phyloP scores from a whole-genome alignment of 495 filamentous ascomycete genomes.

The Neurospora hispaniola region DNA sequence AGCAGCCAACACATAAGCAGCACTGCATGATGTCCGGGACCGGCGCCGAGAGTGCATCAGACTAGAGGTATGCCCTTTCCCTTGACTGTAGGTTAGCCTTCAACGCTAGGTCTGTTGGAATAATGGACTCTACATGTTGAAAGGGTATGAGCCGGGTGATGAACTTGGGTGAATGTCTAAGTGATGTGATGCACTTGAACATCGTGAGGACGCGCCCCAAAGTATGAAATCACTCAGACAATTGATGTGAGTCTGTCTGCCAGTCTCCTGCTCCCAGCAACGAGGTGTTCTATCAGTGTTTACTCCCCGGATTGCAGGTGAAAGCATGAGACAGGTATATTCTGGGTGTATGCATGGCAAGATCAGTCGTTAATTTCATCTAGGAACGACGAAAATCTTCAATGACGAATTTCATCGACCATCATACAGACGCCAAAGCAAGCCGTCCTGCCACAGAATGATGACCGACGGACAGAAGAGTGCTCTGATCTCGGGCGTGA shows the following conservation, averaged over 20 bases:
- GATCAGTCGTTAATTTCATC: not conserved
- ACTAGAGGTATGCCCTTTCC: not conserved
- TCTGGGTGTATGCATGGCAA: not conserved
- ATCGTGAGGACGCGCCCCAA: not conserved
- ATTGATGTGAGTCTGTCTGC: not conserved
- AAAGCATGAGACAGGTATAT: not conserved
- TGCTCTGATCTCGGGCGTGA: not conserved
- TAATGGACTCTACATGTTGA: not conserved
- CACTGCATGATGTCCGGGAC: not conserved
- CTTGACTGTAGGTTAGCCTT: not conserved
- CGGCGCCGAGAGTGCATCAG: not conserved
- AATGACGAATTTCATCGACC: not conserved
- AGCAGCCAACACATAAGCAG: not conserved
- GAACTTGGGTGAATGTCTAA: not conserved
- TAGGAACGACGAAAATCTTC: not conserved
- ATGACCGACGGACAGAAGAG: not conserved
- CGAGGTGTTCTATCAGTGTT: not conserved
- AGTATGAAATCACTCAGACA: not conserved
- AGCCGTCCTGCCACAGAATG: not conserved
- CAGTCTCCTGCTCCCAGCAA: not conserved
- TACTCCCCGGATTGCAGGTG: not conserved
- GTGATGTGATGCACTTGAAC: not conserved
- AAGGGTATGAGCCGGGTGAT: not conserved
- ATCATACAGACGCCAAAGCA: not conserved
- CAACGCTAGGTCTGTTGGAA: not conserved